phyloP scores from a whole-genome alignment of 169 alveolate genomes.

The Plasmodium ovale region DNA sequence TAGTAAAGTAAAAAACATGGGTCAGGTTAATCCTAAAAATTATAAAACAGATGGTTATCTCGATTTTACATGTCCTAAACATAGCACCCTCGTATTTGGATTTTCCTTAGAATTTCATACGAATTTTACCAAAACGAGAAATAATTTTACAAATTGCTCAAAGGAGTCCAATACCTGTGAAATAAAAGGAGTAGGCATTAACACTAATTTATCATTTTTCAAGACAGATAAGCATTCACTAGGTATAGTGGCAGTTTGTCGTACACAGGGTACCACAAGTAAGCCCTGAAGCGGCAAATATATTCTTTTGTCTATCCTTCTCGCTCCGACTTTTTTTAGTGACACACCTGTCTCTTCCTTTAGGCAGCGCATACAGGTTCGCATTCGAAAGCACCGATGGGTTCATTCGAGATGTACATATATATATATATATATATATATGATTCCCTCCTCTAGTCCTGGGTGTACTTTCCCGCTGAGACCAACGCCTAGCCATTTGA shows the following conservation, averaged over 20 bases:
- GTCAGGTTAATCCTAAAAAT: slow-evolving; percentile 24
- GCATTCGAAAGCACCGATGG: too few species aligned
- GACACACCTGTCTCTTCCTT: too few species aligned
- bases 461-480: too few species aligned
- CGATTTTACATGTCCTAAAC: slow-evolving; percentile 64
- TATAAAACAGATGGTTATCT: slow-evolving; percentile 42
- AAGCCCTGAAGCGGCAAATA: too few species aligned
- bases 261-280: neutral
- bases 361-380: too few species aligned
- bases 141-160: slow-evolving; percentile 57
- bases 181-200: slow-evolving; percentile 55
- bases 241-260: slow-evolving; percentile 65
- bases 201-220: slow-evolving; percentile 36
- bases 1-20: slow-evolving; percentile 63
- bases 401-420: too few species aligned
- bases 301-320: too few species aligned
- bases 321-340: too few species aligned
- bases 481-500: too few species aligned
- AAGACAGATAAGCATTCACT: slow-evolving; percentile 52
- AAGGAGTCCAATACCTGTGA: slow-evolving; percentile 26
- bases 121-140: slow-evolving; percentile 47
- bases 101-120: slow-evolving; percentile 75
- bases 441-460: too few species aligned
- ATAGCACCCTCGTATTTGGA: slow-evolving; percentile 66
- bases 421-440: too few species aligned